Base-by-base conservation (phyloP, 2,329 filamentous ascomycete genomes). In the Aaosphaeria arxii region DNA sequence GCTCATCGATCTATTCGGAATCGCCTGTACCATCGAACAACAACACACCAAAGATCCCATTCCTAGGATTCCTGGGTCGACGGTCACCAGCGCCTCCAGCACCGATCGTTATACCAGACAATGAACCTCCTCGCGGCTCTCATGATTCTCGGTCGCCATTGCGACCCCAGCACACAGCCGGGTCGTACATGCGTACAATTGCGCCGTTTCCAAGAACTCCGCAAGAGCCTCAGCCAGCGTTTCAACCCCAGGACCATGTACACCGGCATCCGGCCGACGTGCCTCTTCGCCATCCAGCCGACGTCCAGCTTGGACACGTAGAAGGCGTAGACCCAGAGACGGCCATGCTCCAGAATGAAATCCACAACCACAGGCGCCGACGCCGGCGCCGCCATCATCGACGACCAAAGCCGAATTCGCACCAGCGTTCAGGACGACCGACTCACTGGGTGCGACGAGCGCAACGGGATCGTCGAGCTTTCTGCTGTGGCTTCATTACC, bases 301-400 rank as follows among this genome's bases (percentile, higher is more conserved):
- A 69, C 46, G 61, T 66, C 13, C 58, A 51, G 32, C 52, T 67
- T 6, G 50, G 48, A 32, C 46, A 48, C 54, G 72, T 74, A 50
- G 59, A 70, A 13, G 72, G 73, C 9, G 67, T 74, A 4, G 77
- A 80, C 54, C 76, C 77, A 11, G 78, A 77, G 28, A 77, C 78
- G 49, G 63, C 74, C 51, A 73, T 76, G 48, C 61, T 82, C 2
- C 74, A 74, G 32, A 67, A 74, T 28, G 61, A 77, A 46, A 74
- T 73, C 42, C 70, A 75, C 38, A 53, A 46, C 28, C 69, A 71
- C 5, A 65, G 69, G 31, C 64, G 69, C 47, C 67, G 71, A 40
- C 63, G 67, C 40, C 63, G 67, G 28, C 64, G 61, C 40, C 63
- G 39, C 17, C 46, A 40, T 29, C 44, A 63, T 42, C 58, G 56